Evolutionary conservation across 2,329 filamentous ascomycete genomes (phyloP), one percentile per base, ranked within the genome.

Genomic region (Escovopsis sp.): DNA sequence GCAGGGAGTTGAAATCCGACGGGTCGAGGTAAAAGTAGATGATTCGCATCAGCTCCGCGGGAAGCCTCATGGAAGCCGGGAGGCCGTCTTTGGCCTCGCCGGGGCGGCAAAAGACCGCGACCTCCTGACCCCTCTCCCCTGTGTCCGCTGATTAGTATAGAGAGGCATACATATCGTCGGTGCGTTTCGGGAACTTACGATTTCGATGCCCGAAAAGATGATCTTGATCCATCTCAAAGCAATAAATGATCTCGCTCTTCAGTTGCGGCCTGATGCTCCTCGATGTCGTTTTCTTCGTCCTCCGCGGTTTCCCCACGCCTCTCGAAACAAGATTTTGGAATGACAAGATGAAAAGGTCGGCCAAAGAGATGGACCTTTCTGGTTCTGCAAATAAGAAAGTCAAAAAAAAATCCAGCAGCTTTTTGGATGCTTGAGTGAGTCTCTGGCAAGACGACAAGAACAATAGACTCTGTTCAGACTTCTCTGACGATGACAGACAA

Each of bases 1-100:
- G 67, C 12, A 76, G 75, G 42, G 72, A 65, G 50, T 82, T 71
- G 54, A 80, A 82, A 49, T 67, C 63, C 9, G 43, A 38, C 1
- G 62, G 63, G 4, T 47, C 38, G 5, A 67, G 55, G 7, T 54
- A 46, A 11, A 34, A 37, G 45, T 60, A 63, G 10, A 67, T 56
- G 6, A 61, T 50, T 15, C 62, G 56, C 2, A 65, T 38, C 6
- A 64, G 61, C 45, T 68, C 64, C 11, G 55, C 52, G 4, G 55
- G 55, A 11, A 61, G 15, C 48, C 53, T 49, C 51, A 58, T 58
- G 7, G 55, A 47, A 18, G 39, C 38, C n/a, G 53, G 43, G 26
- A 26, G 15, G 26, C 42, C 49, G 54, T 28, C 33, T 15, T 15
- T 15, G 15, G 15, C 15, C 15, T 15, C 15, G 15, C 15, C 15